phyloP scores from a whole-genome alignment of 208 protist genomes.

The Porcisia deanei region DNA sequence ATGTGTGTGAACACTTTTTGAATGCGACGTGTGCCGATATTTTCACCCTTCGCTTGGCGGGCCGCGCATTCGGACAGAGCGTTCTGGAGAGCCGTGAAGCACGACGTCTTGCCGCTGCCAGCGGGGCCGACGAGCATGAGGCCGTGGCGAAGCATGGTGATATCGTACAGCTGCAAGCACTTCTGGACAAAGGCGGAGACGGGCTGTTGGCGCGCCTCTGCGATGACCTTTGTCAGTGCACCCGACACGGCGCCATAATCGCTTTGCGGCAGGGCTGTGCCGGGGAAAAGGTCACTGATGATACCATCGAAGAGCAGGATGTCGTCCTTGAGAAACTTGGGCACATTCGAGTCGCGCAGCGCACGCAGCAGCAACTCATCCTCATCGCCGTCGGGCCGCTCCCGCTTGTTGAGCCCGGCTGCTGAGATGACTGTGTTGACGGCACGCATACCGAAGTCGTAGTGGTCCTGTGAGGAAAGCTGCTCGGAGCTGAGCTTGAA shows the following conservation, averaged over 20 bases:
- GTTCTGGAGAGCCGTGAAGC: constrained; percentile 85
- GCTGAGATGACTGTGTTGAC: constrained; percentile 99
- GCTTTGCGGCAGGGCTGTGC: constrained; percentile 83
- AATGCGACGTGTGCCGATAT: constrained; percentile 70
- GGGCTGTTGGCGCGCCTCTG: constrained; percentile 81
- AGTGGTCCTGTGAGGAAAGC: constrained; percentile 98
- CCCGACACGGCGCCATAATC: constrained; percentile 95
- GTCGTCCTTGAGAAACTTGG: constrained; percentile 97
- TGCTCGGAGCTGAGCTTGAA: constrained; percentile 99
- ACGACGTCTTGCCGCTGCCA: constrained; percentile 96
- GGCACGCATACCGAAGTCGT: constrained; percentile 99
- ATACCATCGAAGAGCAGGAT: constrained; percentile 97
- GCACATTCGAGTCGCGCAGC: constrained; percentile 97
- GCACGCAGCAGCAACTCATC: constrained; percentile 95
- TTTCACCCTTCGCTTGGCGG: constrained; percentile 70
- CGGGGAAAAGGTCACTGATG: constrained; percentile 98
- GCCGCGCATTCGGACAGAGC: constrained; percentile 78
- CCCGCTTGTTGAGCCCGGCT: constrained; percentile 96
- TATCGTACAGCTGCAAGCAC: constrained; percentile 98
- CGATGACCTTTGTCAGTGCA: constrained; percentile 69
- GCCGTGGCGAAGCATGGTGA: constrained; percentile 97
- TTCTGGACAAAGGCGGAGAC: constrained; percentile 95
- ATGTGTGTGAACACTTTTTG: constrained; percentile 94
- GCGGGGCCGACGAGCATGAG: constrained; percentile 98
- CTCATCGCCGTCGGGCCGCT: constrained; percentile 92